Evolutionary conservation across 345 rosid species (phyloP), one percentile per base, ranked within the genome.

Genomic region (Dovyalis caffra): DNA sequence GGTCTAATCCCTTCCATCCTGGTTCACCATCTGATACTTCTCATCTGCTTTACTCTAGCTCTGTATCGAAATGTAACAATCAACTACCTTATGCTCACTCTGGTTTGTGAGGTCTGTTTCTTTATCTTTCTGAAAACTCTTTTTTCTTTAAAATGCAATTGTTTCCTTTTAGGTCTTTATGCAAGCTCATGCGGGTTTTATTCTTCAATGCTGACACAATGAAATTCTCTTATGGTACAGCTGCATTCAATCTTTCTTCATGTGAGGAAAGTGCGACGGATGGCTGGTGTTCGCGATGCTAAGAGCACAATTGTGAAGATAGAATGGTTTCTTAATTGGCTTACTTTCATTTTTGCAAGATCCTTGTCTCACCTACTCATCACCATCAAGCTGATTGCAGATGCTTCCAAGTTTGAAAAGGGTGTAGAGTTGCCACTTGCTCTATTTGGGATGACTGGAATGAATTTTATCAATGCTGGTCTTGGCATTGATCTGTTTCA

Each of bases 401-500:
- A 94, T 68, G 91, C 91, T 20, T 66, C 83, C 80, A 88, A 87
- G 89, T 94, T 94, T 26, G 85, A 61, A 63, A 89, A 66, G 71
- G 98, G 97, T 3, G 72, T 91, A 1, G 95, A 91, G 88, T 88
- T 87, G 85, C 97, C 97, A 0, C 90, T 94, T 29, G 98, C 97
- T 15, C 69, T 94, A 65, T 86, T 84, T 66, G 97, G 97, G 63
- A 94, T 94, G 98, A 83, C 65, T 28, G 97, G 97, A 71, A 91
- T 94, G 98, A 88, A 92, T 84, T 33, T 92, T 34, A 90, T 94
- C 31, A 94, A 91, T 58, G 58, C 57, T 4, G 89, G 88, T 23
- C 97, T 94, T 8, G 97, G 91, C n/a, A 70, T 92, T 29, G 95
- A 92, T 85, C 91, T 94, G 75, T 79, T 90, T 32, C 82, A 85